Percentiles rank a stretch among this genome's conserved stretches.
Evolutionary conservation across 371 early-diverging fungal species (phyloP).

Genomic region (Sporodiniella umbellata): DNA sequence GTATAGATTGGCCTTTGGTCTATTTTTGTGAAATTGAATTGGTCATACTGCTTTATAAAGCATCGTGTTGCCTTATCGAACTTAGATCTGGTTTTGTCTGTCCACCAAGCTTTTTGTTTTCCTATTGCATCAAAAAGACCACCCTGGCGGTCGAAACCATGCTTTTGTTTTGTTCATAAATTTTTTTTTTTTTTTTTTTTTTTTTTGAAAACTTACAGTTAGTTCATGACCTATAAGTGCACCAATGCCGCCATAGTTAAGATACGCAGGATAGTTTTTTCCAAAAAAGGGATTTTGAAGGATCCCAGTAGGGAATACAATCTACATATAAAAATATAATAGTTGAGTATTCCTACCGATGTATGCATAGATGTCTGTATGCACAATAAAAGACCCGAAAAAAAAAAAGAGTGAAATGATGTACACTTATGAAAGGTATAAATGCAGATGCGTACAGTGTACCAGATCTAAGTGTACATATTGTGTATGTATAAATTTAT

Average conservation of each 20-base stretch:
- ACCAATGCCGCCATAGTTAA: conserved; percentile 64
- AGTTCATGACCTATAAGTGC: conserved; percentile 64
- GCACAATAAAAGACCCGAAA: too few relatives aligned
- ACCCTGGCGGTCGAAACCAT: conserved; percentile 50
- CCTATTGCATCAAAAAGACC: conserved; percentile 49
- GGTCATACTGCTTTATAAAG: conserved; percentile 61
- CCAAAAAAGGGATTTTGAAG: conserved; percentile 55
- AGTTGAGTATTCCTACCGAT: too few relatives aligned
- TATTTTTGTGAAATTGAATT: conserved; percentile 35
- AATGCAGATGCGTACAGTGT: too few relatives aligned
- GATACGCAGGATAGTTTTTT: conserved; percentile 34
- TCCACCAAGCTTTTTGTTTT: conserved; percentile 62
- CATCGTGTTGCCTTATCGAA: conserved; percentile 55
- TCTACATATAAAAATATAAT: conserved; percentile 12
- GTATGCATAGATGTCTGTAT: too few relatives aligned
- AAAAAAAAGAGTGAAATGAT: too few relatives aligned
- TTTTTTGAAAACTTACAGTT: conserved; percentile 35
- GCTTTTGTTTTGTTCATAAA: conserved; percentile 25
- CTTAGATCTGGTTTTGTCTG: conserved; percentile 36
- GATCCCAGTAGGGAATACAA: conserved; percentile 64
- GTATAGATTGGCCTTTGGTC: conserved; percentile 25
- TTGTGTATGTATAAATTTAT: too few relatives aligned
- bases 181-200: too few relatives aligned
- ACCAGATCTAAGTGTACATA: too few relatives aligned
- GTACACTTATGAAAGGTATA: conserved; percentile 43